These are phyloP conservation scores for Lipomyces spencermartinsiae DNA, from an alignment of 805 yeast species.

Conservation along the genomic window DNA sequence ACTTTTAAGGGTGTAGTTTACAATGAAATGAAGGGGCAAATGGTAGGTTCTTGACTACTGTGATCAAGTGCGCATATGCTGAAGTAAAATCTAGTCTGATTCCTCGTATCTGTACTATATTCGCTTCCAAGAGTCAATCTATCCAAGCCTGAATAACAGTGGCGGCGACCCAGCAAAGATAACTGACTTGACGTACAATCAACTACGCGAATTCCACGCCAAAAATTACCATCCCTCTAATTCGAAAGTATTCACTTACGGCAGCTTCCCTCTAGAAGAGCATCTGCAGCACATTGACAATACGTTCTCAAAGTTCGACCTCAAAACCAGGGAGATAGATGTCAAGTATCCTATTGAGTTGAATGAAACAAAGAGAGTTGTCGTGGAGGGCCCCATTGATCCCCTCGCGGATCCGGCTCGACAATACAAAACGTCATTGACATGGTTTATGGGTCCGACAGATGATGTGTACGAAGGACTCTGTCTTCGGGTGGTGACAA, in stretches of 20 bases:
- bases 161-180: slow-evolving; percentile 93
- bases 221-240: slow-evolving; percentile 88
- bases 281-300: slow-evolving; percentile 65
- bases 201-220: slow-evolving; percentile 76
- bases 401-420: slow-evolving; percentile 68
- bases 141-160: slow-evolving; percentile 83
- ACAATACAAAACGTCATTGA: slow-evolving; percentile 80
- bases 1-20: slow-evolving; percentile 93
- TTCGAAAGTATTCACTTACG: slow-evolving; percentile 85
- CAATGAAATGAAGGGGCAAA: slow-evolving; percentile 98
- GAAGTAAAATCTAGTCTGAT: slow-evolving; percentile 56
- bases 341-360: slow-evolving; percentile 55
- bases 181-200: slow-evolving; percentile 74
- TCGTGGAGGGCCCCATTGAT: slow-evolving; percentile 77
- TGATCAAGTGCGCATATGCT: background rate
- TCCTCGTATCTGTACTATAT: slow-evolving; percentile 85
- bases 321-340: slow-evolving; percentile 46
- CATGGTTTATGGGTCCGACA: slow-evolving; percentile 87
- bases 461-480: slow-evolving; percentile 71
- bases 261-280: slow-evolving; percentile 67
- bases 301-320: slow-evolving; percentile 60
- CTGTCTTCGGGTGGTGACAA: slow-evolving; percentile 70
- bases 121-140: slow-evolving; percentile 79
- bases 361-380: slow-evolving; percentile 46
- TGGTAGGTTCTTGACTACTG: slow-evolving; percentile 42